These are phyloP conservation scores for Epichloe baconii DNA, from an alignment of 2,329 filamentous ascomycete genomes.

Conservation along the genomic window DNA sequence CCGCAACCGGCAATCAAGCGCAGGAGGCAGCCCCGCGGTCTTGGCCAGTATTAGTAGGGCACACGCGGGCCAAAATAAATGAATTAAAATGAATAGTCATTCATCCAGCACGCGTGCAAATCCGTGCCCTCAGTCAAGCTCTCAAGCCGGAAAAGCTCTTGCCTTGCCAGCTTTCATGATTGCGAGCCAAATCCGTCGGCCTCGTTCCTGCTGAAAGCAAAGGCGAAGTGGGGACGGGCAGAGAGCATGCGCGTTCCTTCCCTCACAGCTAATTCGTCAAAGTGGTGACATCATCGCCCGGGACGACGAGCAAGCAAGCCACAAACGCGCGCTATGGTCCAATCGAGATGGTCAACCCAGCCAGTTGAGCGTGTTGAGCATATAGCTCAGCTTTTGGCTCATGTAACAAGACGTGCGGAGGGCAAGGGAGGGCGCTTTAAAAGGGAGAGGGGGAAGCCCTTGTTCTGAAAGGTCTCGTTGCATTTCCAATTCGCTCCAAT, in stretches of 20 bases:
- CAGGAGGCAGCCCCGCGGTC: too few species aligned
- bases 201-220: neutral
- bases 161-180: too few species aligned
- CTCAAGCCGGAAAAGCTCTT: neutral
- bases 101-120: too few species aligned
- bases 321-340: constrained; percentile 5
- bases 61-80: too few species aligned
- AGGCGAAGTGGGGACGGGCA: neutral
- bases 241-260: neutral
- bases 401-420: neutral
- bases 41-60: too few species aligned
- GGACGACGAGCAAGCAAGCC: constrained; percentile 7
- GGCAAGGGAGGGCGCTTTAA: neutral
- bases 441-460: constrained; percentile 2
- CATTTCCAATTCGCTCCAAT: neutral
- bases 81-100: too few species aligned
- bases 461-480: neutral
- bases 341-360: constrained; percentile 11
- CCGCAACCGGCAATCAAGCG: too few species aligned
- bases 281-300: constrained; percentile 22
- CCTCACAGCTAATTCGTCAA: neutral
- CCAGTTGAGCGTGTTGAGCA: neutral
- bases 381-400: neutral
- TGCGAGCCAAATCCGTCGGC: neutral
- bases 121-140: too few species aligned